Conservation (phyloP, 2,329 filamentous ascomycete genomes). For the Aaosphaeria arxii region DNA sequence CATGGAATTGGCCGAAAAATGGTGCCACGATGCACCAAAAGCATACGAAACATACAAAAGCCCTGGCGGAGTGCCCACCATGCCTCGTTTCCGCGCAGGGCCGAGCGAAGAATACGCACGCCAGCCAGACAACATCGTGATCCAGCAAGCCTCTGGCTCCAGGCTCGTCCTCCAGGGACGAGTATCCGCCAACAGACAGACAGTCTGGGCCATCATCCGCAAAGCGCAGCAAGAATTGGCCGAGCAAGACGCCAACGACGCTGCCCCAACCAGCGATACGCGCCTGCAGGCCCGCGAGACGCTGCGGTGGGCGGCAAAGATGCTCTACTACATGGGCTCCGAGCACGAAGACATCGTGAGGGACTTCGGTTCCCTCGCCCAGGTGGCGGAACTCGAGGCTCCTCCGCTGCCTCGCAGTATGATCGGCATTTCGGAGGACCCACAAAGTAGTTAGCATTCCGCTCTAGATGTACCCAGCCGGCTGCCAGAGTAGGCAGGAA, state of each 20-base stretch:
- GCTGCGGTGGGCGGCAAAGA: conserved; percentile 26
- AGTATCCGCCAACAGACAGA: conserved; percentile 29
- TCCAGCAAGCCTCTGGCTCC: conserved; percentile 24
- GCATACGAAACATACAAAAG: conserved; percentile 22
- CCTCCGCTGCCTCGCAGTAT: conserved; percentile 8
- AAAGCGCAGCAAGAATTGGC: conserved; percentile 31
- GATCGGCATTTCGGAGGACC: conserved; percentile 9
- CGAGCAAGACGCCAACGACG: conserved; percentile 10
- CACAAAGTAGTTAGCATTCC: conserved; percentile 1
- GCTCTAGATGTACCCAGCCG: too few species aligned
- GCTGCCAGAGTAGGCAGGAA: too few species aligned
- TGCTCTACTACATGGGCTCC: conserved; percentile 29
- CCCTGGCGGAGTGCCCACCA: conserved; percentile 30
- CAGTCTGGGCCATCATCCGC: conserved; percentile 29
- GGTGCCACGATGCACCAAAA: conserved; percentile 33
- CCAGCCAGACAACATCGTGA: conserved; percentile 26
- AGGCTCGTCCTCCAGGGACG: conserved; percentile 27
- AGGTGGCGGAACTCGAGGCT: conserved; percentile 29
- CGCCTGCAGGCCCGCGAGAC: conserved; percentile 22
- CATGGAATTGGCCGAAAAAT: conserved; percentile 47
- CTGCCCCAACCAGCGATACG: conserved; percentile 9
- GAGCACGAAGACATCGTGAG: conserved; percentile 30
- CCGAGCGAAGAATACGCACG: conserved; percentile 20
- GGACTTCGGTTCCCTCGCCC: conserved; percentile 27
- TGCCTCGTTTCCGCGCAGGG: conserved; percentile 24